A percentile compares a stretch with the other conserved stretches of the same genome.
Evolutionary conservation across 1,284 basidiomycete species (phyloP).

Genomic region (Rhodotorula sp.): DNA sequence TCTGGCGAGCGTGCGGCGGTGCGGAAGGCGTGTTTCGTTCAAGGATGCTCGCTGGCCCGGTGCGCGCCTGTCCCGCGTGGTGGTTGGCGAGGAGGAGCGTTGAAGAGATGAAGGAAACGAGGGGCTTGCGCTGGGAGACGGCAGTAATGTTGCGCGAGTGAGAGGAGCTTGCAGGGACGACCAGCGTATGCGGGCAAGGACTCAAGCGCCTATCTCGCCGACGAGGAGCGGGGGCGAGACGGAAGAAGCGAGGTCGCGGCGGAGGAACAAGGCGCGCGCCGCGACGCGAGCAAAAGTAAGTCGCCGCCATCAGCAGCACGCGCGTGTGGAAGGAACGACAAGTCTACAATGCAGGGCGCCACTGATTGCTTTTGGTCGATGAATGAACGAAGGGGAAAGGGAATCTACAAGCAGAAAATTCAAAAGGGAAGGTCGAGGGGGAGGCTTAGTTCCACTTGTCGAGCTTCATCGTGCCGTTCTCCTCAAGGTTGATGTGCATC

Average conservation of each 20-base stretch:
- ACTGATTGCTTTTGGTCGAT: too few species aligned
- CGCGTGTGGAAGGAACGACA: not conserved
- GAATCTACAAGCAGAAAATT: not conserved
- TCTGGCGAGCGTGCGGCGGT: not conserved
- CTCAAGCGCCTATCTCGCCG: not conserved
- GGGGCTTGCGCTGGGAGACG: not conserved
- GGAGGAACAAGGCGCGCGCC: too few species aligned
- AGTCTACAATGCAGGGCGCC: not conserved
- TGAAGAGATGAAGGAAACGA: not conserved
- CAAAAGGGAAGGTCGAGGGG: not conserved
- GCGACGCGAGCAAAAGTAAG: too few species aligned
- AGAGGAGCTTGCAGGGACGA: not conserved
- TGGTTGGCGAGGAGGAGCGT: not conserved
- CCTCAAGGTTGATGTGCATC: conserved; percentile 37
- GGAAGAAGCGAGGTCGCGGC: not conserved
- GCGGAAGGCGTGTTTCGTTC: not conserved
- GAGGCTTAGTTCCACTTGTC: conserved; percentile 5
- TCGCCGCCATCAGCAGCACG: too few species aligned
- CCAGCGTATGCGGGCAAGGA: not conserved
- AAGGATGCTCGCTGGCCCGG: too few species aligned
- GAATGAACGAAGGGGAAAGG: not conserved
- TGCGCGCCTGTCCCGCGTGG: not conserved
- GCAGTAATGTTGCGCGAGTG: not conserved
- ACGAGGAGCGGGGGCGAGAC: not conserved
- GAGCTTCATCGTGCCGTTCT: conserved; percentile 45